Evolutionary conservation across 2,329 filamentous ascomycete genomes (phyloP).

Genomic region (Alternaria brassicicola): DNA sequence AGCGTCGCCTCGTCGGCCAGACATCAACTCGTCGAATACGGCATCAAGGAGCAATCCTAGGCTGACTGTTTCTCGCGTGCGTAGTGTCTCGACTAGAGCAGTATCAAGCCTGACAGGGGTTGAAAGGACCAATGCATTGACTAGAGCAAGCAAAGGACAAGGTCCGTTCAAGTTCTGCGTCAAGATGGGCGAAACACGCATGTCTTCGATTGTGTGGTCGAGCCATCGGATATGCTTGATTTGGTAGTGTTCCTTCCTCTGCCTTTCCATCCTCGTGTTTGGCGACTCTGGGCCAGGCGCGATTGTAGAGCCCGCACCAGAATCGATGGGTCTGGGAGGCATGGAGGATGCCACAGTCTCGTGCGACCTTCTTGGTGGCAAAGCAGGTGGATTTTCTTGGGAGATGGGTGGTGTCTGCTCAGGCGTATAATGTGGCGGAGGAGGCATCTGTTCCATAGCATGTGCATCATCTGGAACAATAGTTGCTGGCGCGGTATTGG

Average conservation of each 20-base stretch:
- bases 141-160: conserved; percentile 88
- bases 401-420: background rate
- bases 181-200: conserved; percentile 82
- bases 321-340: conserved; percentile 44
- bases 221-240: conserved; percentile 91
- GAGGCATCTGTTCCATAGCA: conserved; percentile 26
- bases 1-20: conserved; percentile 69
- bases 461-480: conserved; percentile 37
- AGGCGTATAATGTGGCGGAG: conserved; percentile 6
- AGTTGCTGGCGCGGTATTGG: conserved; percentile 31
- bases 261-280: conserved; percentile 48
- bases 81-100: conserved; percentile 76
- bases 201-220: conserved; percentile 65
- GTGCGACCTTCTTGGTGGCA: conserved; percentile 42
- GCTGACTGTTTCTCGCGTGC: conserved; percentile 84
- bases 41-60: conserved; percentile 84
- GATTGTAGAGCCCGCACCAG: conserved; percentile 18
- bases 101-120: conserved; percentile 71
- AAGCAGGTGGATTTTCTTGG: conserved; percentile 39
- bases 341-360: conserved; percentile 44
- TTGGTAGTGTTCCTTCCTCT: conserved; percentile 79
- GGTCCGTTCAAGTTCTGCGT: conserved; percentile 95
- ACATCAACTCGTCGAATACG: conserved; percentile 92
- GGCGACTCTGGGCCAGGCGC: conserved; percentile 48
- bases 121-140: conserved; percentile 88